Percentiles rank a stretch among this genome's conserved stretches.
Evolutionary conservation across 1,284 basidiomycete genomes (phyloP).

Genomic region (Pseudozyma pruni): DNA sequence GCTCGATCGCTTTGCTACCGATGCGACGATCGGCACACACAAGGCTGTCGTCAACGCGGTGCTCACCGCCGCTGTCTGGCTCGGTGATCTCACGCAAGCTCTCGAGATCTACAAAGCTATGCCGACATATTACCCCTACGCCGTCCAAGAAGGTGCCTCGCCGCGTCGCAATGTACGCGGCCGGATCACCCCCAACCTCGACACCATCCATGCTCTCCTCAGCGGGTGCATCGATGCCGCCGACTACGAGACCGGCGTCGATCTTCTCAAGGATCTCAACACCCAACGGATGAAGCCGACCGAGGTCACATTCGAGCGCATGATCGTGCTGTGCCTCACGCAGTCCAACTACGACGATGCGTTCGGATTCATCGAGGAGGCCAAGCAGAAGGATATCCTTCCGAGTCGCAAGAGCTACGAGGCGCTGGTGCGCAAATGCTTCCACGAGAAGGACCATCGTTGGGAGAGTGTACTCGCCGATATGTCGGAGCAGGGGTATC

Average conservation of each 20-base stretch:
- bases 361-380: constrained; percentile 53
- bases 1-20: constrained; percentile 10
- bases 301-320: constrained; percentile 50
- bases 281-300: constrained; percentile 13
- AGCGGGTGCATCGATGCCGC: constrained; percentile 35
- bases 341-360: constrained; percentile 54
- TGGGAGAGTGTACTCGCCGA: constrained; percentile 43
- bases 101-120: constrained; percentile 41
- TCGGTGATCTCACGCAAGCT: constrained; percentile 25
- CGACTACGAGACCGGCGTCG: constrained; percentile 30
- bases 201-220: constrained; percentile 47
- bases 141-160: neutral
- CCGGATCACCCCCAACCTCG: constrained; percentile 17
- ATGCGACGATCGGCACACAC: constrained; percentile 16
- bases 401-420: constrained; percentile 57
- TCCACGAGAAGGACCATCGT: constrained; percentile 36
- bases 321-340: constrained; percentile 47
- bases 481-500: constrained; percentile 52
- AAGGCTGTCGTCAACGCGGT: constrained; percentile 35
- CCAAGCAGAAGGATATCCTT: constrained; percentile 30
- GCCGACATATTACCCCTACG: constrained; percentile 1
- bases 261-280: constrained; percentile 41
- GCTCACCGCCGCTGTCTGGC: constrained; percentile 32
- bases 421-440: constrained; percentile 53
- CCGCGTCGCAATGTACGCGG: neutral